Evolutionary conservation across 345 rosid genomes (phyloP).

Genomic region (Litchi chinensis): DNA sequence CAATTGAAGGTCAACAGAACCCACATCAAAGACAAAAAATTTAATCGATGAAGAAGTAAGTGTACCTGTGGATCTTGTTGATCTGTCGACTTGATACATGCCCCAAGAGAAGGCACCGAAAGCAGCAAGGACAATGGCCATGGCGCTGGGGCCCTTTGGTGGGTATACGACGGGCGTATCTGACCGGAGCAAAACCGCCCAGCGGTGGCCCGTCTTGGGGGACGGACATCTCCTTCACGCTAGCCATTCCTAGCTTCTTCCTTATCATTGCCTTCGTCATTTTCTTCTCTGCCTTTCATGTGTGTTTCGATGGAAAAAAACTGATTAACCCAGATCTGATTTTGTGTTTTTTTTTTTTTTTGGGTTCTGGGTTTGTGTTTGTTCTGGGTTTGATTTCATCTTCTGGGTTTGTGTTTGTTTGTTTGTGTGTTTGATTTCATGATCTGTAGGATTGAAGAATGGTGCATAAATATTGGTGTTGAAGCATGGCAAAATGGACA

Average conservation of each 20-base stretch:
- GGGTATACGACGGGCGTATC: constrained; percentile 94
- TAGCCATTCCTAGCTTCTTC: constrained; percentile 98
- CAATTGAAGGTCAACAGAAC: neutral
- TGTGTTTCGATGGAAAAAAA: neutral
- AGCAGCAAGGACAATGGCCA: constrained; percentile 80
- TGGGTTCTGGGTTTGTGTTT: no score
- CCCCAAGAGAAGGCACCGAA: constrained; percentile 92
- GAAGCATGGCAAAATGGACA: no score
- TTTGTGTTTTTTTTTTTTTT: no score
- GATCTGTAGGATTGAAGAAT: no score
- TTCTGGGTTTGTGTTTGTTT: no score
- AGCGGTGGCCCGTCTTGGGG: constrained; percentile 99
- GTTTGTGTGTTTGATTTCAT: no score
- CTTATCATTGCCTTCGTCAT: constrained; percentile 97
- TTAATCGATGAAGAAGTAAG: neutral
- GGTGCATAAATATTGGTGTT: no score
- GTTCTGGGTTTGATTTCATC: no score
- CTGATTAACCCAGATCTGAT: neutral
- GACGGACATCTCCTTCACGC: constrained; percentile 95
- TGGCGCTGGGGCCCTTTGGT: constrained; percentile 87
- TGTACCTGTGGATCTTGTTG: constrained; percentile 87
- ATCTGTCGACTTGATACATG: constrained; percentile 99
- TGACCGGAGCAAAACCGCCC: constrained; percentile 88
- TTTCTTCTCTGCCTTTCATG: constrained; percentile 10
- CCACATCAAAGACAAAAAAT: neutral